Evolutionary conservation across 345 rosid genomes (phyloP), one percentile per base, ranked within the genome.

Genomic region (Linum usitatissimum): DNA sequence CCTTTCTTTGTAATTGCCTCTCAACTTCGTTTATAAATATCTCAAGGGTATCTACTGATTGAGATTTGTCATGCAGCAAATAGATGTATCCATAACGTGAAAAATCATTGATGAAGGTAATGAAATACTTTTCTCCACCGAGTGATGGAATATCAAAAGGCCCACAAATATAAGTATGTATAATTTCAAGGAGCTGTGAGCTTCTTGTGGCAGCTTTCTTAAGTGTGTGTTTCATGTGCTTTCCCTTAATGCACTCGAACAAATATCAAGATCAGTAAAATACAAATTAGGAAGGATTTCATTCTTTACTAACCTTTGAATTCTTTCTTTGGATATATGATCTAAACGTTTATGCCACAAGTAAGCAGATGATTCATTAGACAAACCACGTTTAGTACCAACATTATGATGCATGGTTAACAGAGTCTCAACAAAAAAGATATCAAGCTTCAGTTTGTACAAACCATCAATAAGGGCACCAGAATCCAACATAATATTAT

Each of bases 321-420:
- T 14, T 39, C 40, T 62, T 67, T 63, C 65, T 49, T 61, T 60
- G 59, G 36, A 68, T 28, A 69, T 61, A 12, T 42, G 67, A 53
- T 64, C 70, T 15, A 72, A 63, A 63, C 31, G 53, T 63, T 67
- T 72, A 68, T 63, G 60, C 48, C 71, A 63, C 51, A 72, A 72
- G 30, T 60, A 64, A 59, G 60, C 7, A 17, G 17, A 73, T 30
- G 3, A 7, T 23, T 57, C 68, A 67, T 67, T 4, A 0, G 31
- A 23, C 21, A 49, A 53, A 53, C 53, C 2, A 38, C 21, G 0
- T 54, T 60, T 64, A 55, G 14, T 20, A 1, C 62, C 57, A 49
- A 39, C 7, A 53, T 61, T 66, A 55, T 53, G 55, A 67, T 53
- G 48, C 3, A 67, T 0, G 21, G 21, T 21, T 6, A 68, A 19